Percentiles rank a stretch among this genome's conserved stretches.
These are phyloP conservation scores for Calonectria crousiana DNA, from an alignment of 2,329 filamentous ascomycete species.

Conservation along the genomic window DNA sequence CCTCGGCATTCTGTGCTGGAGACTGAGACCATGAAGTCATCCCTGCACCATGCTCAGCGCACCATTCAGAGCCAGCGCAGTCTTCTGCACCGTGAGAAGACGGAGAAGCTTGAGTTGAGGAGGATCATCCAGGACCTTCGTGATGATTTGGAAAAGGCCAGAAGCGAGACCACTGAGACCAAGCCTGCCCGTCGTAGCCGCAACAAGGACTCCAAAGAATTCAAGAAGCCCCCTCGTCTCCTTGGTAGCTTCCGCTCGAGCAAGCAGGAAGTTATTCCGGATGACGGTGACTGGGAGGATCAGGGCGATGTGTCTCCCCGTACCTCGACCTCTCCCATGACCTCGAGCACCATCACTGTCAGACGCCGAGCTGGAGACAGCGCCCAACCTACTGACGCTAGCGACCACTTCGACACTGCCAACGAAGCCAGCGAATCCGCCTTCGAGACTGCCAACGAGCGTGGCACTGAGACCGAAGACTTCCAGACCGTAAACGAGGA, in stretches of 20 bases:
- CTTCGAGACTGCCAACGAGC: constrained; percentile 81
- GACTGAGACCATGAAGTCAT: constrained; percentile 94
- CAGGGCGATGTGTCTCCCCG: constrained; percentile 58
- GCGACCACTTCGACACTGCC: constrained; percentile 83
- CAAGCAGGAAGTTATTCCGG: constrained; percentile 81
- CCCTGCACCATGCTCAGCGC: constrained; percentile 91
- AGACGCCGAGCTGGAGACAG: constrained; percentile 28
- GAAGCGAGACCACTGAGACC: constrained; percentile 62
- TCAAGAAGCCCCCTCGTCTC: constrained; percentile 83
- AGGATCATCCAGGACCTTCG: constrained; percentile 95
- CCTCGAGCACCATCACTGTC: constrained; percentile 34
- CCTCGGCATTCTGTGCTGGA: constrained; percentile 93
- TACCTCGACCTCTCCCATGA: constrained; percentile 36
- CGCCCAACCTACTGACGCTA: constrained; percentile 59
- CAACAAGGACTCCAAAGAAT: constrained; percentile 73
- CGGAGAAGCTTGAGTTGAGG: constrained; percentile 95
- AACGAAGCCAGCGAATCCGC: constrained; percentile 79
- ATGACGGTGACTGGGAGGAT: constrained; percentile 94
- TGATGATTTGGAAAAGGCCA: constrained; percentile 85
- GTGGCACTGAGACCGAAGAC: constrained; percentile 88
- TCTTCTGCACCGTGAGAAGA: constrained; percentile 97
- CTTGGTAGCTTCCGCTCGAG: constrained; percentile 81
- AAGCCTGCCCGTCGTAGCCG: constrained; percentile 70
- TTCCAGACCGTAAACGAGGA: constrained; percentile 96
- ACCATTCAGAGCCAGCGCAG: constrained; percentile 97